phyloP scores from a whole-genome alignment of 2,329 filamentous ascomycete genomes.

The Cordyceps militaris region DNA sequence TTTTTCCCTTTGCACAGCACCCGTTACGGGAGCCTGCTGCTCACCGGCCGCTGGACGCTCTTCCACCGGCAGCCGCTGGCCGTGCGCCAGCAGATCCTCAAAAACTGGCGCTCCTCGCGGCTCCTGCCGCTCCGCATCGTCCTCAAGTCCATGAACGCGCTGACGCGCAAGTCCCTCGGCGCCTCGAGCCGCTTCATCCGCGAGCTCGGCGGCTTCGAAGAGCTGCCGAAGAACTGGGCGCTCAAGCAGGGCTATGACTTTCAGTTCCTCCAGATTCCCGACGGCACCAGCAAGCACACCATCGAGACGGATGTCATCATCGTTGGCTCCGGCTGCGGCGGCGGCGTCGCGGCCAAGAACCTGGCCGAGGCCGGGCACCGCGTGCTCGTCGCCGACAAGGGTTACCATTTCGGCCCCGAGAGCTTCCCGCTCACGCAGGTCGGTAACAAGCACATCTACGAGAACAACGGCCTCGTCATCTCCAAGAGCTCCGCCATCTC shows the following conservation, averaged over 20 bases:
- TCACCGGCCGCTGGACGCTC: constrained; percentile 61
- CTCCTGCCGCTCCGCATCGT: constrained; percentile 48
- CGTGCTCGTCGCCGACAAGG: constrained; percentile 78
- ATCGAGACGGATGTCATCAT: constrained; percentile 78
- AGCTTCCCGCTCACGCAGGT: constrained; percentile 68
- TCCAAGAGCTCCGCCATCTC: constrained; percentile 51
- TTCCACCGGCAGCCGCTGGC: constrained; percentile 54
- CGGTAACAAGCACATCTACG: constrained; percentile 57
- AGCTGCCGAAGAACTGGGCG: constrained; percentile 43
- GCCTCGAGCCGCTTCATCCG: constrained; percentile 49
- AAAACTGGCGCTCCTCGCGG: constrained; percentile 53
- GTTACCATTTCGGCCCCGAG: constrained; percentile 65
- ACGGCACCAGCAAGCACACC: constrained; percentile 39
- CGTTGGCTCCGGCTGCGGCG: constrained; percentile 81
- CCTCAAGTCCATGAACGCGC: constrained; percentile 45
- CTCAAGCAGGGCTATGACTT: constrained; percentile 46
- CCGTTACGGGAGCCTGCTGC: constrained; percentile 52
- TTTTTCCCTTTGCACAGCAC: constrained; percentile 38
- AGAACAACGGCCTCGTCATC: constrained; percentile 53
- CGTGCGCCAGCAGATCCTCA: constrained; percentile 55
- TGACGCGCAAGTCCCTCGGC: constrained; percentile 49
- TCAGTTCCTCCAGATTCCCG: constrained; percentile 52
- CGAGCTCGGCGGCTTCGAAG: constrained; percentile 50
- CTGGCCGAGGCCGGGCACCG: constrained; percentile 67
- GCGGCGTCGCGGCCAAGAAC: constrained; percentile 72